A percentile compares a stretch with the other conserved stretches of the same genome.
phyloP scores from a whole-genome alignment of 2,329 filamentous ascomycete species.

The Colletotrichum australisinense region DNA sequence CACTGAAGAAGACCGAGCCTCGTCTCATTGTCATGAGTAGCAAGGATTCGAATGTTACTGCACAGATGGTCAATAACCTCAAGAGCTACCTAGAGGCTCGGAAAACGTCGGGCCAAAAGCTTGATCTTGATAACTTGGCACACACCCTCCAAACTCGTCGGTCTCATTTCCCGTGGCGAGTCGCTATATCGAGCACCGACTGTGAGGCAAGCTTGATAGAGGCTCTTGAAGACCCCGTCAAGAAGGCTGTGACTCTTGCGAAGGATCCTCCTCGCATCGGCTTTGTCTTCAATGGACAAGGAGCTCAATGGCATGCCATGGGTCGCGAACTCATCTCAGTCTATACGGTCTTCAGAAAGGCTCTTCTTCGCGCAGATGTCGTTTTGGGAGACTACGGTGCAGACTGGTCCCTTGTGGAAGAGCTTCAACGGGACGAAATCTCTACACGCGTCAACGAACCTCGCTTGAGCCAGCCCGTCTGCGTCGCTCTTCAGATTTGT shows the following conservation, averaged over 20 bases:
- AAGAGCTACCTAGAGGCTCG: not conserved
- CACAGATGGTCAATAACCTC: not conserved
- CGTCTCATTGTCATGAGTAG: slow-evolving; percentile 7
- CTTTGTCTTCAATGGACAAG: slow-evolving; percentile 51
- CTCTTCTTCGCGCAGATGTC: slow-evolving; percentile 25
- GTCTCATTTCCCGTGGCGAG: slow-evolving; percentile 34
- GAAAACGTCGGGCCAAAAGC: not conserved
- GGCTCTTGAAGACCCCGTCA: slow-evolving; percentile 8
- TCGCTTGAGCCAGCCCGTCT: slow-evolving; percentile 54
- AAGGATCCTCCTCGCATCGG: slow-evolving; percentile 33
- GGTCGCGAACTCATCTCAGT: slow-evolving; percentile 42
- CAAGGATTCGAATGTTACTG: slow-evolving; percentile 8
- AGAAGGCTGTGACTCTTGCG: slow-evolving; percentile 27
- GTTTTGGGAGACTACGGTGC: slow-evolving; percentile 5
- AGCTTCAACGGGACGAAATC: slow-evolving; percentile 45
- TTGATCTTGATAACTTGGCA: slow-evolving; percentile 28
- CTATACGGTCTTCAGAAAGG: slow-evolving; percentile 35
- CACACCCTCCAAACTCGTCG: slow-evolving; percentile 37
- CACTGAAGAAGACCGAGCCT: not conserved
- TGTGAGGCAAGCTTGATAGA: slow-evolving; percentile 24
- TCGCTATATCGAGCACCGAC: slow-evolving; percentile 34
- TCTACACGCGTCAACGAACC: slow-evolving; percentile 49
- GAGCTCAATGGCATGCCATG: slow-evolving; percentile 50
- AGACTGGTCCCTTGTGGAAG: slow-evolving; percentile 47
- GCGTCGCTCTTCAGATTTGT: slow-evolving; percentile 59